Percentiles rank a stretch among this genome's conserved stretches.
These are phyloP conservation scores for Ajuga chamaepitys DNA, from an alignment of 257 asterid genomes.

Conservation along the genomic window DNA sequence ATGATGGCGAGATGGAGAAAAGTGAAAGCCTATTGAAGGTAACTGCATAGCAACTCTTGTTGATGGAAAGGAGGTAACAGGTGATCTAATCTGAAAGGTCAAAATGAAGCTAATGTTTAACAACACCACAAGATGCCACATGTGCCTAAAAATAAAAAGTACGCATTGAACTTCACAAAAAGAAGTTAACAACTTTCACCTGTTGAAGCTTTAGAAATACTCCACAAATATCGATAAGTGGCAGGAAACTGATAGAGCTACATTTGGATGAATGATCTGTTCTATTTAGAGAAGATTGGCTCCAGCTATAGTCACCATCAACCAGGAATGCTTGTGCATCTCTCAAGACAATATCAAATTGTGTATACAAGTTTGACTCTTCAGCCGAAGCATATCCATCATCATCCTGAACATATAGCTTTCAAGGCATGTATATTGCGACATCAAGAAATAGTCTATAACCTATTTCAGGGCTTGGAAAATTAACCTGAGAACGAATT, in stretches of 20 bases:
- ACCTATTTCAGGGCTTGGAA: slow-evolving; percentile 14
- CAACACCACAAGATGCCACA: not conserved
- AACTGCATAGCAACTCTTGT: slow-evolving; percentile 81
- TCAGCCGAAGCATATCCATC: slow-evolving; percentile 57
- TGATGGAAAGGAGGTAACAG: slow-evolving; percentile 67
- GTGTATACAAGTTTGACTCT: slow-evolving; percentile 75
- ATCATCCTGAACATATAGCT: slow-evolving; percentile 52
- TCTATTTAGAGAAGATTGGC: slow-evolving; percentile 30
- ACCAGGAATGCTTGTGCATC: slow-evolving; percentile 94
- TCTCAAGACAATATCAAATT: slow-evolving; percentile 79
- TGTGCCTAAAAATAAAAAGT: too few species aligned
- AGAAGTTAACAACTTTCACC: slow-evolving; percentile 40
- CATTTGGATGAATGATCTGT: slow-evolving; percentile 32
- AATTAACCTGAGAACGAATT: slow-evolving; percentile 72
- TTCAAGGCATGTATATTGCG: slow-evolving; percentile 14
- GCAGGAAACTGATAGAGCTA: slow-evolving; percentile 48
- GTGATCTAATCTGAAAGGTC: slow-evolving; percentile 66
- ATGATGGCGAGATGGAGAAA: slow-evolving; percentile 97
- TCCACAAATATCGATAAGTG: slow-evolving; percentile 91
- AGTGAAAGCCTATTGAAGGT: slow-evolving; percentile 82
- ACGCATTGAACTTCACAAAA: too few species aligned
- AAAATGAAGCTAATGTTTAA: too few species aligned
- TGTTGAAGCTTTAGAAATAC: slow-evolving; percentile 89
- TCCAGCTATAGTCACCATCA: slow-evolving; percentile 93
- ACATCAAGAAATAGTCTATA: slow-evolving; percentile 6